A percentile compares a stretch with the other conserved stretches of the same genome.
Evolutionary conservation across 495 filamentous ascomycete species (phyloP).

Genomic region (Filosporella fistucella): DNA sequence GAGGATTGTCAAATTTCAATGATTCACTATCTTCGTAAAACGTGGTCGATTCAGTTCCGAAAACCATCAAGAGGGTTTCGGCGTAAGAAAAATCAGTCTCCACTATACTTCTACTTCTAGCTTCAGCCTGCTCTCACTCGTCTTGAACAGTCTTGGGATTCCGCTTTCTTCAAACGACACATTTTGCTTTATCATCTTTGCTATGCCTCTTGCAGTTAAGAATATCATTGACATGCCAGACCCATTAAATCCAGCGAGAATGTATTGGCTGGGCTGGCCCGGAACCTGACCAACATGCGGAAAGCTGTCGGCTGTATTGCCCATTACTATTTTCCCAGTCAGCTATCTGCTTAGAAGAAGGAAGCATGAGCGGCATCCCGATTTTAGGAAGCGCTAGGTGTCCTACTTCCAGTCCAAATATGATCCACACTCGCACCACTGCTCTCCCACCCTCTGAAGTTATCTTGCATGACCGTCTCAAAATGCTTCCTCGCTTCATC

Average conservation of each 20-base stretch:
- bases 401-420: constrained; percentile 41
- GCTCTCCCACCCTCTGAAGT: constrained; percentile 39
- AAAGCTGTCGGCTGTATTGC: constrained; percentile 33
- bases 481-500: constrained; percentile 37
- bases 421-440: constrained; percentile 36
- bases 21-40: too few species aligned
- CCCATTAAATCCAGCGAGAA: constrained; percentile 45
- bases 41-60: too few species aligned
- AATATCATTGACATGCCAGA: constrained; percentile 48
- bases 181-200: constrained; percentile 35
- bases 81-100: too few species aligned
- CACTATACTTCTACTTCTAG: background rate
- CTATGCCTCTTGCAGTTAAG: constrained; percentile 38
- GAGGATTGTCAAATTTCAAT: too few species aligned
- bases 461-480: constrained; percentile 43
- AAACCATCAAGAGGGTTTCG: too few species aligned
- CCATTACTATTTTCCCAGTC: constrained; percentile 31
- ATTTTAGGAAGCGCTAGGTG: too few species aligned
- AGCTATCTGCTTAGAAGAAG: too few species aligned
- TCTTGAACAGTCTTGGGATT: constrained; percentile 26
- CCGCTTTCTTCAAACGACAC: constrained; percentile 33
- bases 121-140: constrained; percentile 22
- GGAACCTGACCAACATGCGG: constrained; percentile 44
- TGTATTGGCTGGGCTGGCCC: constrained; percentile 32
- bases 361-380: too few species aligned